Base-by-base conservation (phyloP, 176 grass and related monocot species). In the Canna indica region DNA sequence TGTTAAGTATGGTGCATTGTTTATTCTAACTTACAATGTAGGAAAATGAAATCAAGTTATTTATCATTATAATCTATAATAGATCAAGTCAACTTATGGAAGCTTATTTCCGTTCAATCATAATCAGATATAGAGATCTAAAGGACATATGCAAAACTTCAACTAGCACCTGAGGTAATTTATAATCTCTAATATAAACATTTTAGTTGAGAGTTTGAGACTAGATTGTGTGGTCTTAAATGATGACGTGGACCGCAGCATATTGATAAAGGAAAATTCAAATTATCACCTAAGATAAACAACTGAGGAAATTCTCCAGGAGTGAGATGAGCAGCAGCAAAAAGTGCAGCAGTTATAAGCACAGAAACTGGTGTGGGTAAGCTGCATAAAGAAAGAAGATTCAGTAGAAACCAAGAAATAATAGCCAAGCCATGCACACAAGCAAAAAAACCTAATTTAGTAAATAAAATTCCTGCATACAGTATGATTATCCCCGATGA, bases 251-350 rank as follows among this genome's bases (percentile, higher is more conserved):
- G n/a, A 27, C 73, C 33, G 42, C 17, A 34, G 0, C 65, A 71
- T 36, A 46, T 16, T 28, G 25, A 69, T 70, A 62, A 3, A 72
- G 7, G 39, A 31, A 5, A 52, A 68, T 11, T 63, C 50, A 68
- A 22, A 67, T 26, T 77, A 72, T 72, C 93, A 99, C 94, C 89
- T 73, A 99, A 86, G 52, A 93, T 17, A 81, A 93, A 99, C 22
- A 99, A 75, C 67, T 90, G 94, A 17, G 80, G 89, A 80, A 99
- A 93, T 74, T 99, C 82, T 73, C 84, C 90, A 80, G 89, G 94
- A 67, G 89, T 90, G 69, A 99, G 67, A 90, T 93, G 94, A 75
- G 94, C 86, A 67, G 93, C 60, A 39, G 82, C 84, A 80, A 99
- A 99, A 75, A 77, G 33, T 72, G 89, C 89, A 67, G 94, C 94